Percentiles rank a stretch among this genome's conserved stretches.
Conservation (phyloP, 2,329 filamentous ascomycete species). For the Aspergillus sp. region DNA sequence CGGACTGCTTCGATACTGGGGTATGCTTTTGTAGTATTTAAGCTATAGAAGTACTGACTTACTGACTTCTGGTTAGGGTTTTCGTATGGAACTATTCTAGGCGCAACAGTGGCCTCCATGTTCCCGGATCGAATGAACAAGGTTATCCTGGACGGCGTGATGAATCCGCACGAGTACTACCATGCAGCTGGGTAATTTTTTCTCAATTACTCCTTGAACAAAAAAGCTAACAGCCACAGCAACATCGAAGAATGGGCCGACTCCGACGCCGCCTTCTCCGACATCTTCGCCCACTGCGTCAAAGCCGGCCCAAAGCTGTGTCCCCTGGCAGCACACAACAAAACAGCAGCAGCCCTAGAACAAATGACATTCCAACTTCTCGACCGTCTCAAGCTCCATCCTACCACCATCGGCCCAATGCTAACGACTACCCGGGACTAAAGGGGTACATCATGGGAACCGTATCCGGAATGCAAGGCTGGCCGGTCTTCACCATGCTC, state of each 20-base stretch:
- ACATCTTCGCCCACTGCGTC: conserved; percentile 7
- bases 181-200: conserved; percentile 6
- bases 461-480: neutral
- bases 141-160: conserved; percentile 10
- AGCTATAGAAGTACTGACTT: no score
- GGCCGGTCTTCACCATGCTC: neutral
- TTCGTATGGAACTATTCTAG: conserved; percentile 11
- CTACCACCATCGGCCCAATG: neutral
- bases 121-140: conserved; percentile 11
- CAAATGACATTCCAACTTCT: no score
- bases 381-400: neutral
- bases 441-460: neutral
- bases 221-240: neutral
- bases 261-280: conserved; percentile 6
- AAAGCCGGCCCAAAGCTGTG: conserved; percentile 7
- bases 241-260: conserved; percentile 7
- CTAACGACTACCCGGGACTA: neutral
- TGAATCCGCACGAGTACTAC: conserved; percentile 9
- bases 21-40: neutral
- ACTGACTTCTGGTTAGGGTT: neutral
- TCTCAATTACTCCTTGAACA: neutral
- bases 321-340: neutral
- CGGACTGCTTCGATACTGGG: conserved; percentile 11
- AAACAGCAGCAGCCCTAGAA: conserved; percentile 5
- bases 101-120: conserved; percentile 11